Evolutionary conservation across 768 basidiomycete genomes (phyloP).

Genomic region (Lanmaoa rubissima): DNA sequence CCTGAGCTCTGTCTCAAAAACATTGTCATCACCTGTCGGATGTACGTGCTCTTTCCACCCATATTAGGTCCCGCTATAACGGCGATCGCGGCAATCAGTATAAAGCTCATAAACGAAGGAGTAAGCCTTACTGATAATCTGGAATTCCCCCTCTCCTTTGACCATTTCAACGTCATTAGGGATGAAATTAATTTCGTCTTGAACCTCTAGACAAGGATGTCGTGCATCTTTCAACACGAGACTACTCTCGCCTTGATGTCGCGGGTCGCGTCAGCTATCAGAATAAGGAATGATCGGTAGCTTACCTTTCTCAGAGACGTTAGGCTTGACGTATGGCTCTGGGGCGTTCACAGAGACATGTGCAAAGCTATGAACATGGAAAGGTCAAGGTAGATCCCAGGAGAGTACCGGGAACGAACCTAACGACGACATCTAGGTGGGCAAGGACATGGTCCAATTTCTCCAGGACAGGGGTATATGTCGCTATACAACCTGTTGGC

Average conservation of each 20-base stretch:
- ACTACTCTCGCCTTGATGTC: constrained; percentile 65
- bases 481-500: constrained; percentile 50
- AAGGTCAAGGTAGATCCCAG: not conserved
- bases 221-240: constrained; percentile 81
- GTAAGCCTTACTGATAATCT: constrained; percentile 75
- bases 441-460: constrained; percentile 80
- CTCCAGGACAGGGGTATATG: constrained; percentile 89
- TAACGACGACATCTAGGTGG: constrained; percentile 86
- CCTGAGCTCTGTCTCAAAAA: not conserved
- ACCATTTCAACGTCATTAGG: constrained; percentile 95
- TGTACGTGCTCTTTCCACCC: constrained; percentile 98
- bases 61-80: constrained; percentile 90
- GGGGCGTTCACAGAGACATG: constrained; percentile 88
- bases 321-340: constrained; percentile 86
- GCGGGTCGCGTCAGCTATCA: not conserved
- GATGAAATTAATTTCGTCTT: constrained; percentile 94
- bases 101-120: not conserved
- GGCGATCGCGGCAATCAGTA: constrained; percentile 2
- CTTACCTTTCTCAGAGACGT: constrained; percentile 70
- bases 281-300: not conserved
- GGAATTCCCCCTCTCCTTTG: constrained; percentile 91
- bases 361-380: constrained; percentile 62
- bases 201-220: constrained; percentile 95
- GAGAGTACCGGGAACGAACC: constrained; percentile 43
- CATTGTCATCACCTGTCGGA: constrained; percentile 65